phyloP scores from a whole-genome alignment of 2,329 filamentous ascomycete genomes.

The Pestalotiopsis sp. region DNA sequence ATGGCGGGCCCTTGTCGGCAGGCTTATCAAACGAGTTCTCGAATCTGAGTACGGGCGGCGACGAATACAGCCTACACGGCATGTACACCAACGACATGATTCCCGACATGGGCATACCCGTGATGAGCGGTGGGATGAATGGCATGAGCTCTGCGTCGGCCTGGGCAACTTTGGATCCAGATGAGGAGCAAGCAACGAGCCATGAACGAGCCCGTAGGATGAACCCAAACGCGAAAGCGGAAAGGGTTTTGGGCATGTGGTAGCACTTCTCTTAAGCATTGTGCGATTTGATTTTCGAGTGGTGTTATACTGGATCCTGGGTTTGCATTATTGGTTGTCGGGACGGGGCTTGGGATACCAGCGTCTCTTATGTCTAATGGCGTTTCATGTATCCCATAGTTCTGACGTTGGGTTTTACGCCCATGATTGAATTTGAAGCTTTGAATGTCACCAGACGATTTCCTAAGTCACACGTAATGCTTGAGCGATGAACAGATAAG shows the following conservation, averaged over 20 bases:
- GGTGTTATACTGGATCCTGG: not conserved
- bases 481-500: no score
- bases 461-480: no score
- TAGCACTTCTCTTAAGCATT: not conserved
- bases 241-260: conserved; percentile 7
- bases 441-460: not conserved
- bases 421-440: not conserved
- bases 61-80: not conserved
- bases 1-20: conserved; percentile 4
- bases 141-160: not conserved
- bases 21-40: conserved; percentile 10
- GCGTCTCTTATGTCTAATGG: not conserved
- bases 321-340: not conserved
- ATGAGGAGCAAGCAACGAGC: not conserved
- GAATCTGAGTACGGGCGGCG: conserved; percentile 5
- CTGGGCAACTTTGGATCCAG: not conserved
- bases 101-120: not conserved
- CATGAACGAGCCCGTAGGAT: not conserved
- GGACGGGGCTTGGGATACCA: not conserved
- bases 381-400: not conserved
- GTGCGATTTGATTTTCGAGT: not conserved
- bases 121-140: not conserved
- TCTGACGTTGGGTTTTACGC: not conserved
- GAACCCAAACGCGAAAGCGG: conserved; percentile 3
- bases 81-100: not conserved